These are phyloP conservation scores for Yamadazyma siamensis DNA, from an alignment of 1,139 yeast species.

Conservation along the genomic window DNA sequence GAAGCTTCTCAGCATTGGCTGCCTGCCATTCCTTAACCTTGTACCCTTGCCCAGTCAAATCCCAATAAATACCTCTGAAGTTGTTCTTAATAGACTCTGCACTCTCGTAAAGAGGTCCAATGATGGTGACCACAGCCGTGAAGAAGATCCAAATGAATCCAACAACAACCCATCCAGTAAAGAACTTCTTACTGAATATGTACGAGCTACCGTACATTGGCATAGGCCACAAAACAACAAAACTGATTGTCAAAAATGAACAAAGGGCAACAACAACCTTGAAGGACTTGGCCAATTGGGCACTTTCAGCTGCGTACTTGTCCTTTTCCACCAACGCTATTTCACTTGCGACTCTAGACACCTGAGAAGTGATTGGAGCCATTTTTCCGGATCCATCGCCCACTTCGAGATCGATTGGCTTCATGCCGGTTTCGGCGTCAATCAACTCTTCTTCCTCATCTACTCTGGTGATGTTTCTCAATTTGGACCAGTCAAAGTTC, in stretches of 20 bases:
- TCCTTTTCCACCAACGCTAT: constrained; percentile 34
- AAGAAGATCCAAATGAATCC: constrained; percentile 70
- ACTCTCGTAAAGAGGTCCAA: constrained; percentile 69
- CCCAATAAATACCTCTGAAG: constrained; percentile 80
- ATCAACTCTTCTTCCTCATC: constrained; percentile 59
- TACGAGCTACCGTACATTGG: constrained; percentile 80
- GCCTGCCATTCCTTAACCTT: constrained; percentile 74
- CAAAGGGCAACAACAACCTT: constrained; percentile 55
- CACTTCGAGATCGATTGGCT: constrained; percentile 3
- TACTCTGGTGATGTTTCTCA: constrained; percentile 57
- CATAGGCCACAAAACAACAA: constrained; percentile 79
- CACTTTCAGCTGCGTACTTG: constrained; percentile 38
- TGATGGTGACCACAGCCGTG: constrained; percentile 51
- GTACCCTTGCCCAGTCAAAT: constrained; percentile 65
- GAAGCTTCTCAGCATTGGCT: constrained; percentile 64
- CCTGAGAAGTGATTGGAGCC: constrained; percentile 26
- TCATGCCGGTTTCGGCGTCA: constrained; percentile 30
- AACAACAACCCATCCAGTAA: constrained; percentile 81
- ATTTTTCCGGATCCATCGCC: constrained; percentile 24
- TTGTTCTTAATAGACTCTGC: constrained; percentile 60
- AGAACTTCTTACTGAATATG: constrained; percentile 66
- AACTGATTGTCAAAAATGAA: constrained; percentile 52
- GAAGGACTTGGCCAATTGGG: constrained; percentile 44
- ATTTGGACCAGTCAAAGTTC: constrained; percentile 67
- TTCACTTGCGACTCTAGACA: constrained; percentile 40